These are phyloP conservation scores for Talaromyces sp. DNA, from an alignment of 2,329 filamentous ascomycete genomes.

Conservation along the genomic window DNA sequence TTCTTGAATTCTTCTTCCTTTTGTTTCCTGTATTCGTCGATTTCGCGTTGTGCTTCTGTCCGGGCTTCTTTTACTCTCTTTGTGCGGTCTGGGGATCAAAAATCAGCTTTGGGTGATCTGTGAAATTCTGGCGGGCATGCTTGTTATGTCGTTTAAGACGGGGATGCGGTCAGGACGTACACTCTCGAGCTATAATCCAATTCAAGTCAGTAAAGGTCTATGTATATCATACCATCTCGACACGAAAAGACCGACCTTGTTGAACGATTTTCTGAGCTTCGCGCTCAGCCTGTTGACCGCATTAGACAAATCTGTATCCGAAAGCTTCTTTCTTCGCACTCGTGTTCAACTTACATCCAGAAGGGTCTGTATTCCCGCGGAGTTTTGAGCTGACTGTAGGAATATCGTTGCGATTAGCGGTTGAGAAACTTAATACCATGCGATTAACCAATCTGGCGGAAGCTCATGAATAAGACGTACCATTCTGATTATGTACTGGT, in stretches of 20 bases:
- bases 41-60: slow-evolving; percentile 95
- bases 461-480: slow-evolving; percentile 10
- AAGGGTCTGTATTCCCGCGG: slow-evolving; percentile 94
- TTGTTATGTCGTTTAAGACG: background rate
- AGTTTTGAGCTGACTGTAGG: slow-evolving; percentile 93
- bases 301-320: background rate
- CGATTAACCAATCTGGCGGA: too few species aligned
- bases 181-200: slow-evolving; percentile 68
- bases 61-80: slow-evolving; percentile 96
- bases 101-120: slow-evolving; percentile 15
- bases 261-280: slow-evolving; percentile 99
- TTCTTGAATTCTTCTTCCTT: slow-evolving; percentile 95
- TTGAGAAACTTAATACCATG: background rate
- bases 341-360: slow-evolving; percentile 70
- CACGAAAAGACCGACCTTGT: slow-evolving; percentile 59
- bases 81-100: slow-evolving; percentile 65
- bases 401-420: slow-evolving; percentile 1
- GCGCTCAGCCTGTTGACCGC: slow-evolving; percentile 70
- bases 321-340: background rate
- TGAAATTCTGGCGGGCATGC: background rate
- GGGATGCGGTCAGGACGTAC: slow-evolving; percentile 46
- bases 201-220: background rate
- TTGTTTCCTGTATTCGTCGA: slow-evolving; percentile 79
- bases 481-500: background rate
- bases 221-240: slow-evolving; percentile 13